phyloP scores from a whole-genome alignment of 129 eudicot genomes.

The Solidago caesia region DNA sequence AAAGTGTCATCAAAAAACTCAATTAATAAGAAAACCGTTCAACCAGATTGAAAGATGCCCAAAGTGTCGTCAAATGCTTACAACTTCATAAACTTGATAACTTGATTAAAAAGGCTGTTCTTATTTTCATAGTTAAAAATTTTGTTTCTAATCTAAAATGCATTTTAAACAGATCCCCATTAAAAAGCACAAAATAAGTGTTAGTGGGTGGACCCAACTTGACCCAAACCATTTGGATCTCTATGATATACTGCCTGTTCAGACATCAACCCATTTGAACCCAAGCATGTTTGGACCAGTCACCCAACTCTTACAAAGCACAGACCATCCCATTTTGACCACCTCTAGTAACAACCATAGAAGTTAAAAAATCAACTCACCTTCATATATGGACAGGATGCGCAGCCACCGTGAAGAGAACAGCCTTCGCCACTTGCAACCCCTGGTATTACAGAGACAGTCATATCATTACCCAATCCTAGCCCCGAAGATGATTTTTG shows the following conservation, averaged over 20 bases:
- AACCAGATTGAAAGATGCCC: neutral
- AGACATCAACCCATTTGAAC: neutral
- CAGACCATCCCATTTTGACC: neutral
- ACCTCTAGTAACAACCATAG: neutral
- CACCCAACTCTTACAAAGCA: neutral
- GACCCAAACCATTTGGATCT: no score
- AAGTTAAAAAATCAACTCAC: slow-evolving; percentile 19
- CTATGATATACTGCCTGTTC: no score
- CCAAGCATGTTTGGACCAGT: neutral
- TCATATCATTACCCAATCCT: slow-evolving; percentile 24
- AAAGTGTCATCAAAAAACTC: neutral
- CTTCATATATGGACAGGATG: slow-evolving; percentile 99
- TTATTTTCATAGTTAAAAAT: no score
- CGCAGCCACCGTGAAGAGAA: slow-evolving; percentile 99
- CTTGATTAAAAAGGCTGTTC: neutral
- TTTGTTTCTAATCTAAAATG: no score
- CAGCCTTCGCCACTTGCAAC: slow-evolving; percentile 97
- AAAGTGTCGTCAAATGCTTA: neutral
- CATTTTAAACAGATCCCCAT: no score
- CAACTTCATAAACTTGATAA: neutral
- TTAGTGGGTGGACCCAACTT: no score
- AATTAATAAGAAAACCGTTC: neutral
- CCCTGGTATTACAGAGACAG: slow-evolving; percentile 77
- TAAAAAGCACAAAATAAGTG: no score
- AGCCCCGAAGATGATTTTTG: slow-evolving; percentile 37